A percentile compares a stretch with the other conserved stretches of the same genome.
Evolutionary conservation across 495 filamentous ascomycete genomes (phyloP).

Genomic region (Podospora fimiseda): DNA sequence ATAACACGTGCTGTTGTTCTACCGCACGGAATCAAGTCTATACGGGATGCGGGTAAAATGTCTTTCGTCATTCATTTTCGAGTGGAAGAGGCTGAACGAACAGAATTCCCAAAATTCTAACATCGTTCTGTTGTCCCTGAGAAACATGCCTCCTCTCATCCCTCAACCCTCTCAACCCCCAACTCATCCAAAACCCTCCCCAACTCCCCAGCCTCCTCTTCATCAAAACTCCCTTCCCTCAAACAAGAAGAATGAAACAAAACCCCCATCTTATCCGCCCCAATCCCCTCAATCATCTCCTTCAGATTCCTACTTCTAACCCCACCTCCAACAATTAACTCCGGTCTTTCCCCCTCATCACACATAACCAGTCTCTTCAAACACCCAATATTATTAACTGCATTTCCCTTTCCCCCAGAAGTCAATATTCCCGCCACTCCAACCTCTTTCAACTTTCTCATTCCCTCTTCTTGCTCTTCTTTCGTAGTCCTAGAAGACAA

Average conservation of each 20-base stretch:
- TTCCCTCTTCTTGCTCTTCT: constrained; percentile 8
- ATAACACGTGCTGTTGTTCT: background rate
- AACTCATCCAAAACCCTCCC: background rate
- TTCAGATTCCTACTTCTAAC: constrained; percentile 29
- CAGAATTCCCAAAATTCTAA: too few relatives aligned
- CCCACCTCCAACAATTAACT: constrained; percentile 40
- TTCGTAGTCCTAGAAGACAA: constrained; percentile 5
- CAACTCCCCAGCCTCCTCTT: constrained; percentile 7
- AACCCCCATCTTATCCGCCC: constrained; percentile 8
- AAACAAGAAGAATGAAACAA: constrained; percentile 34
- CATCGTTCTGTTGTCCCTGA: background rate
- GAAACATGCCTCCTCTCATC: background rate
- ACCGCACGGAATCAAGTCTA: too few relatives aligned
- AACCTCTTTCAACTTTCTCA: constrained; percentile 17
- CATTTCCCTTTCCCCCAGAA: constrained; percentile 33
- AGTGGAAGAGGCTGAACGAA: too few relatives aligned
- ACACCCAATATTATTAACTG: constrained; percentile 20
- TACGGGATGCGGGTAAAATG: too few relatives aligned
- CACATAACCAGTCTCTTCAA: constrained; percentile 22
- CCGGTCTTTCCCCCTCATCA: constrained; percentile 13
- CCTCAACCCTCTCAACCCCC: background rate
- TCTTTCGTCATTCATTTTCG: background rate
- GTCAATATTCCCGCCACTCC: constrained; percentile 38
- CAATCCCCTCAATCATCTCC: constrained; percentile 12
- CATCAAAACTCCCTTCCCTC: constrained; percentile 12